These are phyloP conservation scores for Pleurotus pulmonarius DNA, from an alignment of 768 basidiomycete species.

Conservation along the genomic window DNA sequence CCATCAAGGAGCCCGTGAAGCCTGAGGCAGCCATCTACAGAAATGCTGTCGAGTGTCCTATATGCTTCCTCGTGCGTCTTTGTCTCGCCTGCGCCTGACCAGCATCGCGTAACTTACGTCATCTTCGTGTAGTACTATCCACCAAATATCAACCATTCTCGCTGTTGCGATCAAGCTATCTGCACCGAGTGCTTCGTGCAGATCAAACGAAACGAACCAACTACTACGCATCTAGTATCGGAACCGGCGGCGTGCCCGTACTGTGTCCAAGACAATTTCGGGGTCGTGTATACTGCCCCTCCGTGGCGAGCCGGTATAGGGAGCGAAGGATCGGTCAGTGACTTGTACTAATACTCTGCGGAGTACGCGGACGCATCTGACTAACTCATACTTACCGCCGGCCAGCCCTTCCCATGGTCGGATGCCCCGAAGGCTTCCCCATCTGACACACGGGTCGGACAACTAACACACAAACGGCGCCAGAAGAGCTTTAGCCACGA, in stretches of 20 bases:
- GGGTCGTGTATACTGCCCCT: constrained; percentile 82
- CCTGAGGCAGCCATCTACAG: constrained; percentile 82
- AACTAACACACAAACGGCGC: constrained; percentile 61
- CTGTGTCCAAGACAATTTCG: constrained; percentile 97
- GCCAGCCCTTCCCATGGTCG: constrained; percentile 30
- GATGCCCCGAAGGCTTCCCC: constrained; percentile 46
- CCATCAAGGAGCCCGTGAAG: constrained; percentile 58
- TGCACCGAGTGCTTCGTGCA: constrained; percentile 99
- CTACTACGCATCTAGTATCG: constrained; percentile 90
- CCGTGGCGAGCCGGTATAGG: constrained; percentile 79
- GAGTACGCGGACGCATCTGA: constrained; percentile 2
- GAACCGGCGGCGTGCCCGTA: constrained; percentile 97
- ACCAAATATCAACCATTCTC: constrained; percentile 92
- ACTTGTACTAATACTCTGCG: constrained; percentile 6
- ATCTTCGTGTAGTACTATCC: constrained; percentile 80
- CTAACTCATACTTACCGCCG: constrained; percentile 23
- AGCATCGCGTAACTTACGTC: constrained; percentile 19
- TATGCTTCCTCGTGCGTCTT: constrained; percentile 87
- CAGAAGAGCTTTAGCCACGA: constrained; percentile 88
- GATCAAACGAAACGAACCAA: constrained; percentile 95
- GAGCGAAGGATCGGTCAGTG: constrained; percentile 64
- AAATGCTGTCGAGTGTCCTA: constrained; percentile 91
- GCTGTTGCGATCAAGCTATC: constrained; percentile 97
- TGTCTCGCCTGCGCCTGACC: constrained; percentile 9
- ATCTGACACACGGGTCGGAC: constrained; percentile 23